These are phyloP conservation scores for Diaporthe ilicicola DNA, from an alignment of 2,329 filamentous ascomycete genomes.

Conservation along the genomic window DNA sequence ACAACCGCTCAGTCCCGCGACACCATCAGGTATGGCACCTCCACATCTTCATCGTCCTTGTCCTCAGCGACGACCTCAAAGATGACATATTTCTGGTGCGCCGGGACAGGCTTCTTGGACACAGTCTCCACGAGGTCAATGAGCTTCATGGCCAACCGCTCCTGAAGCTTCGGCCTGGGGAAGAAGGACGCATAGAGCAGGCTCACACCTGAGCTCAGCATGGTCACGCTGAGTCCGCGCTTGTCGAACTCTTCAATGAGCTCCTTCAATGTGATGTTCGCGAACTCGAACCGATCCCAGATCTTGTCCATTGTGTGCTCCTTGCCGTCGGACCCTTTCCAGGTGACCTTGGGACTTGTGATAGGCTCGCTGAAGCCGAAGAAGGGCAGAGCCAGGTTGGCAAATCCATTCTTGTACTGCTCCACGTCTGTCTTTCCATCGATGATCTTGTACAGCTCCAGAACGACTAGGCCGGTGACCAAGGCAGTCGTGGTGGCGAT, in stretches of 20 bases:
- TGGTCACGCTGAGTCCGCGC: constrained; percentile 83
- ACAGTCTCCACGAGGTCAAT: constrained; percentile 88
- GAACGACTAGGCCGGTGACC: constrained; percentile 89
- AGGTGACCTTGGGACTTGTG: constrained; percentile 89
- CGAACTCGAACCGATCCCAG: constrained; percentile 95
- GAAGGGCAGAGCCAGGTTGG: constrained; percentile 96
- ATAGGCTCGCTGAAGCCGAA: constrained; percentile 99
- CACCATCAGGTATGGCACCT: constrained; percentile 96
- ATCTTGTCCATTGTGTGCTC: constrained; percentile 87
- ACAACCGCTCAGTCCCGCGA: constrained; percentile 51
- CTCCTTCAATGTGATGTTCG: constrained; percentile 84
- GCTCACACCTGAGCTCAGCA: constrained; percentile 98
- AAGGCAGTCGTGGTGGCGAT: constrained; percentile 97
- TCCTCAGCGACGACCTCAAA: constrained; percentile 97
- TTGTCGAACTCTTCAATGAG: constrained; percentile 84
- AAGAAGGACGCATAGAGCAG: constrained; percentile 95
- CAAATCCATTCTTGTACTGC: constrained; percentile 99
- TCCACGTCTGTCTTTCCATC: constrained; percentile 97
- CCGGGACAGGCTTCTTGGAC: constrained; percentile 89
- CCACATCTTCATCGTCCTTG: constrained; percentile 87
- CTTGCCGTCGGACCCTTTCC: constrained; percentile 79
- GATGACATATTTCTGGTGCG: constrained; percentile 93
- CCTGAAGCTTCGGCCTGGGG: constrained; percentile 79
- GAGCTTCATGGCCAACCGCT: constrained; percentile 83
- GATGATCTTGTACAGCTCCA: constrained; percentile 96